A percentile compares a stretch with the other conserved stretches of the same genome.
Conservation (phyloP, 768 basidiomycete genomes). For the Tulasnella sp. region DNA sequence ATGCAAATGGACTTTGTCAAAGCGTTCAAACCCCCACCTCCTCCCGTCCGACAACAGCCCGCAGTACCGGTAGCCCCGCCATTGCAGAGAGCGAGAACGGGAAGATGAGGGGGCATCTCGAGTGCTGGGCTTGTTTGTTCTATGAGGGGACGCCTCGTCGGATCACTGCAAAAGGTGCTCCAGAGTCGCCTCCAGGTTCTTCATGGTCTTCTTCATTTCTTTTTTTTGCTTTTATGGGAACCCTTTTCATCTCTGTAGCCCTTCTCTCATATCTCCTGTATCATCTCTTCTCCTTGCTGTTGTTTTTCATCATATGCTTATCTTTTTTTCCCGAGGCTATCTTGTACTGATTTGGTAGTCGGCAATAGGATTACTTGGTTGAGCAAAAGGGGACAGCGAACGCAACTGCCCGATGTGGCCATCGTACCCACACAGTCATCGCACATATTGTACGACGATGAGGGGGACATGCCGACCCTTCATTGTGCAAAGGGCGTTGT, state of each 20-base stretch:
- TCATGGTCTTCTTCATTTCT: not conserved
- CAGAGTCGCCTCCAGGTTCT: not conserved
- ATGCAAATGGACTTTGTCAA: constrained; percentile 22
- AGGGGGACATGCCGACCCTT: too few relatives aligned
- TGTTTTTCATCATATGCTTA: not conserved
- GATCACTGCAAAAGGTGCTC: not conserved
- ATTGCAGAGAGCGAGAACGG: not conserved
- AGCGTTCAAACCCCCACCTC: not conserved
- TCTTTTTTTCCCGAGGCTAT: not conserved
- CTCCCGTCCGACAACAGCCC: not conserved
- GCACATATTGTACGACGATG: too few relatives aligned
- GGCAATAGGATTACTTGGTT: too few relatives aligned
- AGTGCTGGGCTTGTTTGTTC: not conserved
- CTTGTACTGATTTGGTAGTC: too few relatives aligned
- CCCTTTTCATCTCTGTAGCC: not conserved
- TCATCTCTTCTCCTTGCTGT: not conserved
- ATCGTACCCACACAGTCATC: too few relatives aligned
- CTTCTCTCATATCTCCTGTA: not conserved
- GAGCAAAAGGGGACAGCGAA: too few relatives aligned
- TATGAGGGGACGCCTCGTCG: not conserved
- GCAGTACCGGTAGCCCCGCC: not conserved
- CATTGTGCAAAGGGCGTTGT: too few relatives aligned
- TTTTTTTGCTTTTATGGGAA: not conserved
- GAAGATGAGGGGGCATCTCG: not conserved
- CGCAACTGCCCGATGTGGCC: too few relatives aligned